Conservation (phyloP, 2,329 filamentous ascomycete genomes). For the Geoglossum cookeanum region DNA sequence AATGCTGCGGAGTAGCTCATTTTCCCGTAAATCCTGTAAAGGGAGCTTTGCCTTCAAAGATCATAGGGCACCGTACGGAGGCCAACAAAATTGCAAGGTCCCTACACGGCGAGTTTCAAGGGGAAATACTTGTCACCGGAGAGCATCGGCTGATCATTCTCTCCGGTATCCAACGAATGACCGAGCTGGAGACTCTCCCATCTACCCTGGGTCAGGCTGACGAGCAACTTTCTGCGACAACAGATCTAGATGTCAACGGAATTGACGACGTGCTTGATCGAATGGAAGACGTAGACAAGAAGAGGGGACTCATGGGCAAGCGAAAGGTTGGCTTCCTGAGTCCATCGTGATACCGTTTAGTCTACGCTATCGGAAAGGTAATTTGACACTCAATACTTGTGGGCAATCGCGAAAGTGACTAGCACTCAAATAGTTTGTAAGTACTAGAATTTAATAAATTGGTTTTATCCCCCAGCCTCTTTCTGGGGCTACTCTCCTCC, state of each 20-base stretch:
- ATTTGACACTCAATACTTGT: neutral
- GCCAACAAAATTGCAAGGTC: constrained; percentile 22
- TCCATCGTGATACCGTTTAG: constrained; percentile 9
- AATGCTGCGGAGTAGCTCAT: neutral
- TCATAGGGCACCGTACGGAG: constrained; percentile 24
- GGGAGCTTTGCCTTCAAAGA: constrained; percentile 20
- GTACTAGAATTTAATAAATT: constrained; percentile 4
- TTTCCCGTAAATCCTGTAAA: neutral
- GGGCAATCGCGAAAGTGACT: too few relatives aligned
- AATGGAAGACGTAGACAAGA: constrained; percentile 13
- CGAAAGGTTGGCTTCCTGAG: constrained; percentile 18
- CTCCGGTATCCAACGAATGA: constrained; percentile 15
- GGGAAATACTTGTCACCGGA: constrained; percentile 24
- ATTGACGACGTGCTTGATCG: constrained; percentile 26
- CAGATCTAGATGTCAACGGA: constrained; percentile 27
- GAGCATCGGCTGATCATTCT: constrained; percentile 27
- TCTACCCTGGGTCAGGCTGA: neutral
- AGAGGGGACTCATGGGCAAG: constrained; percentile 12
- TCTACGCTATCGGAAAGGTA: neutral
- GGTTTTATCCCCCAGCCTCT: neutral
- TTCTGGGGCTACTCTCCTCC: constrained; percentile 1
- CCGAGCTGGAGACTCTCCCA: constrained; percentile 14
- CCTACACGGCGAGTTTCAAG: neutral
- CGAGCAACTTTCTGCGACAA: constrained; percentile 10
- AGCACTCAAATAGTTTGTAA: neutral